These are phyloP conservation scores for Lactarius akahatsu DNA, from an alignment of 768 basidiomycete species.

Conservation along the genomic window DNA sequence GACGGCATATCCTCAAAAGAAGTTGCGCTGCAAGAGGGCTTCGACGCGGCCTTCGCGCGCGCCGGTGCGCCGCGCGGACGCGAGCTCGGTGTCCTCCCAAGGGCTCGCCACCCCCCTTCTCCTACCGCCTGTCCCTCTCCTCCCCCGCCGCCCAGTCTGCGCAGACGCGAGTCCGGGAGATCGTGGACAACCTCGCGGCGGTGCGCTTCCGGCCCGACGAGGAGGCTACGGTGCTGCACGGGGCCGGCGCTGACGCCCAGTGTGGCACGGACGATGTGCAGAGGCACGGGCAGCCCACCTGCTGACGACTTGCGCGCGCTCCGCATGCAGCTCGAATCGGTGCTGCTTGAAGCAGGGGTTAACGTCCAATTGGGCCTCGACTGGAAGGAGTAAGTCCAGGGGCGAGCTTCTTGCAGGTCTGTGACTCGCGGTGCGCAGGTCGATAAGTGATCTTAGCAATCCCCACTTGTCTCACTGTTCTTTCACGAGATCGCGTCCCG, in stretches of 20 bases:
- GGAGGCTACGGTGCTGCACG: conserved; percentile 53
- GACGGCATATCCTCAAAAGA: conserved; percentile 95
- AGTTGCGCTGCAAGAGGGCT: conserved; percentile 80
- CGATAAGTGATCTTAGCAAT: neutral
- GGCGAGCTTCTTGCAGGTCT: neutral
- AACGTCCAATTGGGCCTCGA: conserved; percentile 8
- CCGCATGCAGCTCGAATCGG: too few species aligned
- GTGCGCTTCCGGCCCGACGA: conserved; percentile 65
- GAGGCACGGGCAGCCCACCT: neutral
- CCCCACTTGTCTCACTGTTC: neutral
- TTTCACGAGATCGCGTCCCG: neutral
- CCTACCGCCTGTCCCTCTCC: conserved; percentile 25
- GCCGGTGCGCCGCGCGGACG: conserved; percentile 39
- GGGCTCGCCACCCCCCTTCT: conserved; percentile 52
- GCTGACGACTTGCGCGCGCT: too few species aligned
- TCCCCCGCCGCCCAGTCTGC: neutral
- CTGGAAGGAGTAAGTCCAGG: neutral
- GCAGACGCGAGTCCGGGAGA: conserved; percentile 40
- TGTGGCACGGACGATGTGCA: neutral
- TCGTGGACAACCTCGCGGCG: conserved; percentile 53
- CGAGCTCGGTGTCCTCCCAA: conserved; percentile 70
- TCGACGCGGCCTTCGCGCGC: conserved; percentile 78
- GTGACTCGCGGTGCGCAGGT: too few species aligned
- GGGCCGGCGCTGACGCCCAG: neutral
- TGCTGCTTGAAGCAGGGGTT: conserved; percentile 12